phyloP scores from a whole-genome alignment of 768 basidiomycete genomes.

The Sporobolomyces roseus region DNA sequence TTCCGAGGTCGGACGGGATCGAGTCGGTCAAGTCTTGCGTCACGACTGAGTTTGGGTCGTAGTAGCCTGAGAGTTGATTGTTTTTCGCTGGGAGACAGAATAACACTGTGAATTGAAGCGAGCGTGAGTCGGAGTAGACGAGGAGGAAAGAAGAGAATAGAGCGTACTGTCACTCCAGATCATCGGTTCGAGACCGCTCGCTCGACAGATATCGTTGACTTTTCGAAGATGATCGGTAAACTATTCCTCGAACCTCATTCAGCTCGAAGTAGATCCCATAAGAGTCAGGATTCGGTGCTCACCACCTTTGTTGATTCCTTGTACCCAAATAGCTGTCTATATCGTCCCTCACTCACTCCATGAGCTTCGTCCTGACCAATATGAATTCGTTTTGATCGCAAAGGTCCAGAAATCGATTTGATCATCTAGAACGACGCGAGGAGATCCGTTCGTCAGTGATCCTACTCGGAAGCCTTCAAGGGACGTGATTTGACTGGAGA shows the following conservation, averaged over 20 bases:
- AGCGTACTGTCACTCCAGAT: conserved; percentile 43
- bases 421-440: conserved; percentile 38
- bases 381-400: conserved; percentile 38
- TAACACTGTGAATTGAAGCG: conserved; percentile 27
- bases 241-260: neutral
- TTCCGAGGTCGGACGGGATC: conserved; percentile 32
- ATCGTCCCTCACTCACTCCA: conserved; percentile 41
- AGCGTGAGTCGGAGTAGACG: neutral
- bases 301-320: conserved; percentile 41
- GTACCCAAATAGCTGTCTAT: conserved; percentile 33
- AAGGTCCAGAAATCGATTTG: conserved; percentile 28
- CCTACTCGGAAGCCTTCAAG: too few species aligned
- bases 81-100: conserved; percentile 44
- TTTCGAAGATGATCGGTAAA: conserved; percentile 39
- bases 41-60: conserved; percentile 36
- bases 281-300: neutral
- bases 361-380: conserved; percentile 44
- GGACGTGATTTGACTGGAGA: neutral
- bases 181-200: conserved; percentile 35
- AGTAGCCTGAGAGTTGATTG: conserved; percentile 39
- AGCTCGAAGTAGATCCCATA: neutral
- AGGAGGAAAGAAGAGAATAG: neutral
- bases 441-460: neutral
- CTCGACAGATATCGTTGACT: conserved; percentile 39
- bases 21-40: conserved; percentile 27